Evolutionary conservation across 371 early-diverging fungal species (phyloP).

Genomic region (Mortierella sp.): DNA sequence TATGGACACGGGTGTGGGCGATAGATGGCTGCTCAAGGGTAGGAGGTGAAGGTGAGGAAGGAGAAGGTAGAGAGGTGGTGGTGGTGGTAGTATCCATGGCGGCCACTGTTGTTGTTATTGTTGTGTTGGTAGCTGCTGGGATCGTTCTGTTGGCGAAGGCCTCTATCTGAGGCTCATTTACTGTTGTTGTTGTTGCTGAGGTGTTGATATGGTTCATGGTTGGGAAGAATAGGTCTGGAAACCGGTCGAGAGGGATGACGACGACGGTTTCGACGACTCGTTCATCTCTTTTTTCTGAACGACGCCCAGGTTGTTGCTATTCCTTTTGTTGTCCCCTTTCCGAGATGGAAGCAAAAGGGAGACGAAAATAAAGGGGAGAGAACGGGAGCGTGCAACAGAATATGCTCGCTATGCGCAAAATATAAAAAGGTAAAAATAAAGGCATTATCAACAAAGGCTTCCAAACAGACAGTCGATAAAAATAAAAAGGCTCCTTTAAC

Average conservation of each 20-base stretch:
- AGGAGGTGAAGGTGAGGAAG: not conserved
- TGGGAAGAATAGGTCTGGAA: slow-evolving; percentile 12
- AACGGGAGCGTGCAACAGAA: not conserved
- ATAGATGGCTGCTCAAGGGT: not conserved
- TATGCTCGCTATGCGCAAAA: not conserved
- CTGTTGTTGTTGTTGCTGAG: slow-evolving; percentile 12
- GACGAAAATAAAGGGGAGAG: not conserved
- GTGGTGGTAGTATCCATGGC: not conserved
- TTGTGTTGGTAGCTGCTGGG: not conserved
- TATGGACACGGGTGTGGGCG: not conserved
- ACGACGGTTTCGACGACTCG: slow-evolving; percentile 11
- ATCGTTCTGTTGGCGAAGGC: not conserved
- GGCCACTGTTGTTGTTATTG: not conserved
- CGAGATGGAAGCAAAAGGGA: slow-evolving; percentile 4
- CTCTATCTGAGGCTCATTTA: slow-evolving; percentile 1
- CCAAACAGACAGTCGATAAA: not conserved
- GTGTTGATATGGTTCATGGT: slow-evolving; percentile 34
- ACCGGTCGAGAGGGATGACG: slow-evolving; percentile 11
- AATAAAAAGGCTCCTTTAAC: not conserved
- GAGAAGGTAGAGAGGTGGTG: not conserved
- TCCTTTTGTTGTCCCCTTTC: not conserved
- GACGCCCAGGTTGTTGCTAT: not conserved
- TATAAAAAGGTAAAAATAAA: not conserved
- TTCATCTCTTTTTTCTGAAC: slow-evolving; percentile 7
- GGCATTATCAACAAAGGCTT: not conserved